A percentile compares a stretch with the other conserved stretches of the same genome.
Evolutionary conservation across 2,329 filamentous ascomycete genomes (phyloP).

Genomic region (Thielaviopsis populi): DNA sequence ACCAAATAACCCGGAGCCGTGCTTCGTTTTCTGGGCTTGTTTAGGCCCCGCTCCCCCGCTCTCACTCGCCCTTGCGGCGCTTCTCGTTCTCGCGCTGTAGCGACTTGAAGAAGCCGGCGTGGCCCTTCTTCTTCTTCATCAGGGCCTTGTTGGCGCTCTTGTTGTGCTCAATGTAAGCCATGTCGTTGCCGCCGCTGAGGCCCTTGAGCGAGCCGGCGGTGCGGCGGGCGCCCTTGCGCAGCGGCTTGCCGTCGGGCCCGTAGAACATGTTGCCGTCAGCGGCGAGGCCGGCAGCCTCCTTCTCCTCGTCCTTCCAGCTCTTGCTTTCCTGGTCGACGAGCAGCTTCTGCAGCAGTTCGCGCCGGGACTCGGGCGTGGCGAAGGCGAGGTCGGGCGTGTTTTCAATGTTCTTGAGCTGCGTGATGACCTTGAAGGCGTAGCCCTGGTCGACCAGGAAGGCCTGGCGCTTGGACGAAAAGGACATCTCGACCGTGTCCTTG

Average conservation of each 20-base stretch:
- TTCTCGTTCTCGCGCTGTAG: constrained; percentile 27
- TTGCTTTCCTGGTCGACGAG: constrained; percentile 62
- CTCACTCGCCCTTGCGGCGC: constrained; percentile 15
- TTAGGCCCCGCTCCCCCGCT: too few species aligned
- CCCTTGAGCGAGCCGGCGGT: constrained; percentile 77
- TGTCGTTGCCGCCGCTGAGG: constrained; percentile 80
- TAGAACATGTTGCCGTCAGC: constrained; percentile 18
- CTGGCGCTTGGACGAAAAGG: constrained; percentile 89
- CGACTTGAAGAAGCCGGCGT: constrained; percentile 29
- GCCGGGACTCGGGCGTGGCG: constrained; percentile 60
- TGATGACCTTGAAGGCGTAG: constrained; percentile 98
- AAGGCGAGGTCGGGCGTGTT: constrained; percentile 69
- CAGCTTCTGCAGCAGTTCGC: constrained; percentile 77
- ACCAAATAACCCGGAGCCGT: neutral
- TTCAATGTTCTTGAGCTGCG: constrained; percentile 81
- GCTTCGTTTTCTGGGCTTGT: neutral
- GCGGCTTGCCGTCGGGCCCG: constrained; percentile 18
- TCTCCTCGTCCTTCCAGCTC: constrained; percentile 17
- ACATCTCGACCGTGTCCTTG: constrained; percentile 97
- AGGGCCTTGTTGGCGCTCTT: constrained; percentile 44
- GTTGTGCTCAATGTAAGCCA: constrained; percentile 88
- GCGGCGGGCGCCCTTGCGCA: constrained; percentile 34
- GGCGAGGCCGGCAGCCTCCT: constrained; percentile 11
- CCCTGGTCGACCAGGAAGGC: constrained; percentile 96
- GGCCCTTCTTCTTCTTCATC: constrained; percentile 29